Percentiles rank a stretch among this genome's conserved stretches.
Evolutionary conservation across 2,329 filamentous ascomycete genomes (phyloP).

Genomic region (Paraphaeosphaeria minitans): DNA sequence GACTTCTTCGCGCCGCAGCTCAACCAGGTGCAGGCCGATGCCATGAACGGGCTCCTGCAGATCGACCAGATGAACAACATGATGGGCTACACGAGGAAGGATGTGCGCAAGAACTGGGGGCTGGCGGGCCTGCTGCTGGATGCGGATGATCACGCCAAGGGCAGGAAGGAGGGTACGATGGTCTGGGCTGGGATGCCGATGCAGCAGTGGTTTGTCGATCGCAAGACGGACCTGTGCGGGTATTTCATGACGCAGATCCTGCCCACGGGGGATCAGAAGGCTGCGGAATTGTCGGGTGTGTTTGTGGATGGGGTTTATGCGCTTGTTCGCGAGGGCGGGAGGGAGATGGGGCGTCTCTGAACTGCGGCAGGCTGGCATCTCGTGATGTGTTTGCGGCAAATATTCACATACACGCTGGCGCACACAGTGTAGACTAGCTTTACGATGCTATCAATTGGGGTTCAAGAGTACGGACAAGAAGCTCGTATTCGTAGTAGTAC

Average conservation of each 20-base stretch:
- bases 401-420: no score
- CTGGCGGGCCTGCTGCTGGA: slow-evolving; percentile 38
- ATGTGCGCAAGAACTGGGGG: slow-evolving; percentile 32
- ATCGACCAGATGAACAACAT: slow-evolving; percentile 26
- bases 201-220: slow-evolving; percentile 43
- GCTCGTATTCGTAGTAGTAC: no score
- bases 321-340: no score
- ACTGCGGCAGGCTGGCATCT: no score
- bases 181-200: slow-evolving; percentile 43
- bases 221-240: slow-evolving; percentile 35
- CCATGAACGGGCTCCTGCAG: slow-evolving; percentile 45
- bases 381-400: no score
- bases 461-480: no score
- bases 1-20: slow-evolving; percentile 43
- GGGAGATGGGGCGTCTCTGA: no score
- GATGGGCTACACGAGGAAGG: slow-evolving; percentile 29
- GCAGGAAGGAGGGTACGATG: slow-evolving; percentile 37
- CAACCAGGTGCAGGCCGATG: slow-evolving; percentile 14
- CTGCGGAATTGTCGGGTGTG: no score
- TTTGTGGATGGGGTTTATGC: no score
- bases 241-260: slow-evolving; percentile 20
- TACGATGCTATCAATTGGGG: no score
- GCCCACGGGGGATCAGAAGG: no score
- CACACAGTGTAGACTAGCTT: no score
- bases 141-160: slow-evolving; percentile 17